Conservation (phyloP, 176 grass and related monocot species). For the Cenchrus americanus region DNA sequence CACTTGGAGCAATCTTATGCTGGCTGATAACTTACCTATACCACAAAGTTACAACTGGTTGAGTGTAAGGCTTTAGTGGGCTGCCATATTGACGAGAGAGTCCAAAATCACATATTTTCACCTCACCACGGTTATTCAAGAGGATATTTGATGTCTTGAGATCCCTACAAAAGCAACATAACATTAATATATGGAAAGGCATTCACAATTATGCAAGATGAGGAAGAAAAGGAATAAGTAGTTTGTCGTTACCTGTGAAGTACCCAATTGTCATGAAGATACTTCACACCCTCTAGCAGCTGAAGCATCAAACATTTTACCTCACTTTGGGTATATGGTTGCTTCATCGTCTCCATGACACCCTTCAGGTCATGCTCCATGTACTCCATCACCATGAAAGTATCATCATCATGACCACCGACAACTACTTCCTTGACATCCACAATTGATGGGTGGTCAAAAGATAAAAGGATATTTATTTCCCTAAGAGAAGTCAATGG, state of each 20-base stretch:
- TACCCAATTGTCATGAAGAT: constrained; percentile 97
- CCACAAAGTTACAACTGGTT: constrained; percentile 94
- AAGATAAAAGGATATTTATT: constrained; percentile 93
- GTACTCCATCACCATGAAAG: constrained; percentile 99
- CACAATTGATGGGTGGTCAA: constrained; percentile 85
- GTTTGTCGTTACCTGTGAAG: constrained; percentile 76
- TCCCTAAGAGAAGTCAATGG: constrained; percentile 90
- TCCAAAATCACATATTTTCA: constrained; percentile 99
- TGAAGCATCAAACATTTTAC: constrained; percentile 99
- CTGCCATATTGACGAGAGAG: constrained; percentile 93
- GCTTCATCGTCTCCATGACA: constrained; percentile 91
- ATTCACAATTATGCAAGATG: not conserved
- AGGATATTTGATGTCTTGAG: constrained; percentile 96
- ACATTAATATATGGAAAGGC: constrained; percentile 30
- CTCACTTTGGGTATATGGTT: constrained; percentile 89
- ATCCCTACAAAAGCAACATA: constrained; percentile 56
- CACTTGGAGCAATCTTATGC: constrained; percentile 22
- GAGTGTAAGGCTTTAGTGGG: constrained; percentile 89
- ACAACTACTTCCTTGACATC: constrained; percentile 97
- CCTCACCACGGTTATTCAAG: constrained; percentile 86
- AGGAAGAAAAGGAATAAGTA: constrained; percentile 9
- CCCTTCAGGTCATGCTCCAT: constrained; percentile 98
- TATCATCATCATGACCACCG: constrained; percentile 66
- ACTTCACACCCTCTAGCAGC: constrained; percentile 84
- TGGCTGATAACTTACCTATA: constrained; percentile 63